Percentiles rank a stretch among this genome's conserved stretches.
phyloP scores from a whole-genome alignment of 148 eudicot genomes.

The Linanthus parryae region DNA sequence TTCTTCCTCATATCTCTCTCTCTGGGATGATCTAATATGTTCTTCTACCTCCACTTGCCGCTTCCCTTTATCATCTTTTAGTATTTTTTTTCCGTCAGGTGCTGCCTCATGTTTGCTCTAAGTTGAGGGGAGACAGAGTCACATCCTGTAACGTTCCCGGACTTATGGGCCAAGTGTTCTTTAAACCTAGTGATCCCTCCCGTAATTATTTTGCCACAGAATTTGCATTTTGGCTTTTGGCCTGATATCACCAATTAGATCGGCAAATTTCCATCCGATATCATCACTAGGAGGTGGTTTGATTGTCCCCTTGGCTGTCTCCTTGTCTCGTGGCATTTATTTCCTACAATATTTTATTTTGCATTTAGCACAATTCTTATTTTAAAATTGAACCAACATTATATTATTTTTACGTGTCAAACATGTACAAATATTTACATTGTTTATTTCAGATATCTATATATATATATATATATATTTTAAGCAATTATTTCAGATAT shows the following conservation, averaged over 20 bases:
- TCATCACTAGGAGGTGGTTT: too few relatives aligned
- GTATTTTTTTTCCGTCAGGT: neutral
- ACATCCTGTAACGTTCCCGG: neutral
- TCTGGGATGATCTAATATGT: neutral
- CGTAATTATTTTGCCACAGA: neutral
- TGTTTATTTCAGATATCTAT: too few relatives aligned
- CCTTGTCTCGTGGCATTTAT: too few relatives aligned
- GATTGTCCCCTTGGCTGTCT: too few relatives aligned
- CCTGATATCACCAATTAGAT: neutral
- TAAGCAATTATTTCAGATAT: too few relatives aligned
- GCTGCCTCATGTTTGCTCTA: neutral
- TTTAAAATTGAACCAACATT: too few relatives aligned
- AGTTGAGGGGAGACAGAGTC: neutral
- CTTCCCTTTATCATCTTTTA: neutral
- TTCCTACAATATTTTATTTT: too few relatives aligned
- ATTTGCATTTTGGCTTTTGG: neutral
- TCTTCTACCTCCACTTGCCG: neutral
- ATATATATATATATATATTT: too few relatives aligned
- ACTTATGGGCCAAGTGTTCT: slow-evolving; percentile 2
- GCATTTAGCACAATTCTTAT: too few relatives aligned
- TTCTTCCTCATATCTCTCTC: neutral
- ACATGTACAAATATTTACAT: too few relatives aligned
- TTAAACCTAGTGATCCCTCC: neutral
- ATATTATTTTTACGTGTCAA: too few relatives aligned
- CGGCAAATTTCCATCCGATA: slow-evolving; percentile 2